Conservation (phyloP, 2,329 filamentous ascomycete species). For the Fonsecaea erecta region DNA sequence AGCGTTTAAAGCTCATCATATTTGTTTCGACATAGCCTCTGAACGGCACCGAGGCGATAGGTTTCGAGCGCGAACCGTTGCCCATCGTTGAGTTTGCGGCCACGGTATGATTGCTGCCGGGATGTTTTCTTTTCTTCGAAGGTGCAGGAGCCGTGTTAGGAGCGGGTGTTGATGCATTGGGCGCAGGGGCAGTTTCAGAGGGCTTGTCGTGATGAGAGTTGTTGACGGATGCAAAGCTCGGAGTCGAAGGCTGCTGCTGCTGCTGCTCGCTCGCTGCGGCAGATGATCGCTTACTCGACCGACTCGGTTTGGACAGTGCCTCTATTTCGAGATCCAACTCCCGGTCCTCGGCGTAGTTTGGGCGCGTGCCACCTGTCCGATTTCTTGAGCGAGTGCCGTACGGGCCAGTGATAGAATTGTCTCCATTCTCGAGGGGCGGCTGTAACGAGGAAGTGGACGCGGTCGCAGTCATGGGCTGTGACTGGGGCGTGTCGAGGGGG, state of each 20-base stretch:
- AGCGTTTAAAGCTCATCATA: conserved; percentile 84
- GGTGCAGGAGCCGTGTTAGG: conserved; percentile 51
- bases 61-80: conserved; percentile 40
- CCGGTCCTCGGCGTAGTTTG: conserved; percentile 94
- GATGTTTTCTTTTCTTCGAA: conserved; percentile 86
- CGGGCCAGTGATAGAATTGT: conserved; percentile 62
- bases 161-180: conserved; percentile 54
- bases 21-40: conserved; percentile 66
- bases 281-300: conserved; percentile 34
- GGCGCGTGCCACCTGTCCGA: conserved; percentile 75
- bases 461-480: conserved; percentile 51
- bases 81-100: conserved; percentile 44
- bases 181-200: conserved; percentile 8
- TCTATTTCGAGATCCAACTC: conserved; percentile 92
- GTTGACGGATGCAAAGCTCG: conserved; percentile 29
- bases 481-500: conserved; percentile 45
- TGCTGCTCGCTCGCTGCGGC: conserved; percentile 23
- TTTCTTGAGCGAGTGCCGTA: conserved; percentile 96
- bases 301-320: conserved; percentile 44
- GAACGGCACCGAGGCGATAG: conserved; percentile 40
- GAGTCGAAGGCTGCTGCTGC: conserved; percentile 16
- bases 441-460: conserved; percentile 49
- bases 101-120: conserved; percentile 47
- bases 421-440: conserved; percentile 44
- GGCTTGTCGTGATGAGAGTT: conserved; percentile 6